Base-by-base conservation (phyloP, 345 rosid genomes). In the Acer campestre region DNA sequence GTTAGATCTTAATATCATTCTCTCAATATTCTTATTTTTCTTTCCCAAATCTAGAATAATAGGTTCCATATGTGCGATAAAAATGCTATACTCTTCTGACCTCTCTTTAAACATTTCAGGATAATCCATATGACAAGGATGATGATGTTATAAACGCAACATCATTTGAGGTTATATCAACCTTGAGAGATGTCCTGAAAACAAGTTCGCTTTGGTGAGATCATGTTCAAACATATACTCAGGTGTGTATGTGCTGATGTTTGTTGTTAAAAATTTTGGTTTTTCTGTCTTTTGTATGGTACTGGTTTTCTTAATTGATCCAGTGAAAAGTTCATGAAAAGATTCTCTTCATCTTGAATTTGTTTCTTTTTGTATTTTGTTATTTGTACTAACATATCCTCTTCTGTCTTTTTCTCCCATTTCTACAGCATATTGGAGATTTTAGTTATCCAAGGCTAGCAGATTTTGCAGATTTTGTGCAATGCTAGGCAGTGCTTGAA, bases 381-480 rank as follows among this genome's bases (percentile, higher is more conserved):
- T 42, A 16, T 38, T 53, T 58, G 44, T 40, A 72, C 27, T 69
- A 27, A 69, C 40, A 49, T 25, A 25, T 25, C 27, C 27, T 25
- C 27, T 25, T 25, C 27, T 1, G 27, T 25, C 27, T 25, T 25
- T 25, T 25, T 25, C 27, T 81, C 23, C 69, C 67, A 68, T 67
- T 42, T 76, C 46, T 90, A 82, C 93, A 94, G 99, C 98, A 97
- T 85, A 85, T 97, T 75, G 99, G 98, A 63, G 98, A 94, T 78
- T 94, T 97, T 82, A 94, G 88, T 80, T 91, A 89, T 80, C 86
- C 97, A 79, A 89, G 93, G 79, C 82, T 92, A 78, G 98, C 98
- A 31, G 99, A 97, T 90, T 97, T 97, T 81, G 99, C n/a, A n/a
- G n/a, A n/a, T n/a, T n/a, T n/a, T n/a, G 83, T 86, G 80, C 95